Conservation (phyloP, 2,329 filamentous ascomycete genomes). For the Stenocarpella maydis region DNA sequence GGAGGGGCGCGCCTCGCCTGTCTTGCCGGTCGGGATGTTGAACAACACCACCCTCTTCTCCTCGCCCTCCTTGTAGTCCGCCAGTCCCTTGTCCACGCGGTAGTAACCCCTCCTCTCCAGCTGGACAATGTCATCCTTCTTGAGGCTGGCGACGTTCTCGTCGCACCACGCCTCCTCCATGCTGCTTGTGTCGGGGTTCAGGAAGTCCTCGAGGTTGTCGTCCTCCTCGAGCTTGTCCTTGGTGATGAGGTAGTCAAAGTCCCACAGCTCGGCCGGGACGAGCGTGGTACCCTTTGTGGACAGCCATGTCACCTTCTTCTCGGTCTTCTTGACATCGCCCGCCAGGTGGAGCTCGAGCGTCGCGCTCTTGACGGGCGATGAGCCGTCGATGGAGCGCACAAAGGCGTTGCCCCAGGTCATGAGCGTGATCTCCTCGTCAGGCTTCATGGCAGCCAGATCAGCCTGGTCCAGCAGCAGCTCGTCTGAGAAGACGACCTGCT, state of each 20-base stretch:
- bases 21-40: slow-evolving; percentile 64
- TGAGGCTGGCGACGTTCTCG: slow-evolving; percentile 78
- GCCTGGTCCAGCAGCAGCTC: slow-evolving; percentile 85
- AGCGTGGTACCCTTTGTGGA: slow-evolving; percentile 78
- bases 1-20: slow-evolving; percentile 28
- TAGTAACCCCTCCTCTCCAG: slow-evolving; percentile 94
- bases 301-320: slow-evolving; percentile 97
- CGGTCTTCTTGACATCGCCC: slow-evolving; percentile 92
- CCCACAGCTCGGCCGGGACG: slow-evolving; percentile 84
- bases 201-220: slow-evolving; percentile 83
- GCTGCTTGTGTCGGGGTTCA: slow-evolving; percentile 79
- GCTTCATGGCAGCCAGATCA: slow-evolving; percentile 81
- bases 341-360: slow-evolving; percentile 88
- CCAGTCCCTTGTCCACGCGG: slow-evolving; percentile 75
- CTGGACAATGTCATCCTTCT: slow-evolving; percentile 92
- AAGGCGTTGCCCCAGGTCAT: slow-evolving; percentile 97
- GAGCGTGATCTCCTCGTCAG: slow-evolving; percentile 90
- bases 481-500: slow-evolving; percentile 82
- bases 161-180: slow-evolving; percentile 81
- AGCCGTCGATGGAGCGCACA: slow-evolving; percentile 70
- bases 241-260: slow-evolving; percentile 94
- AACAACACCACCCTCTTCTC: slow-evolving; percentile 64
- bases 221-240: slow-evolving; percentile 95
- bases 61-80: slow-evolving; percentile 58
- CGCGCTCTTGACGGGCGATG: slow-evolving; percentile 70